Conservation (phyloP, 495 filamentous ascomycete species). For the Xylaria longipes region DNA sequence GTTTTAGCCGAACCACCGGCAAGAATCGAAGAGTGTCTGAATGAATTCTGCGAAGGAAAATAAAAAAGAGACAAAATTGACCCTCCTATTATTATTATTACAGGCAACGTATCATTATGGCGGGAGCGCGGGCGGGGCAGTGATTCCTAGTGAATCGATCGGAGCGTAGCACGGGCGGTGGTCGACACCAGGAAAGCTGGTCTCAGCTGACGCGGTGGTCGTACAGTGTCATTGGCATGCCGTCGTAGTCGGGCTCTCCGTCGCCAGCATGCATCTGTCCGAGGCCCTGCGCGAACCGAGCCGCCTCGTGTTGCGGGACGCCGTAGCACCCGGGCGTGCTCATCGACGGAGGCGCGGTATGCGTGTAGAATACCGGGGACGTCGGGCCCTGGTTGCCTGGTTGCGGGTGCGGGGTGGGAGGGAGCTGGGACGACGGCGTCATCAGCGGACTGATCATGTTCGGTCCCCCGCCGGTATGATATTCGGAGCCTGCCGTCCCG, state of each 20-base stretch:
- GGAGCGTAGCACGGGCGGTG: too few relatives aligned
- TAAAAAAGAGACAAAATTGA: background rate
- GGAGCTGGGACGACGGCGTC: conserved; percentile 17
- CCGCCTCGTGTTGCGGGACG: conserved; percentile 16
- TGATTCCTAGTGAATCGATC: background rate
- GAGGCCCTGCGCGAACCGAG: conserved; percentile 8
- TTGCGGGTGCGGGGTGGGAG: conserved; percentile 5
- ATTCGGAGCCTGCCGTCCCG: conserved; percentile 18
- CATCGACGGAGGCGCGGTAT: background rate
- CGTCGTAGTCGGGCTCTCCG: conserved; percentile 26
- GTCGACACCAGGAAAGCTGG: background rate
- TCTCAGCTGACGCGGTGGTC: conserved; percentile 12
- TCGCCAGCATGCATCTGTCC: background rate
- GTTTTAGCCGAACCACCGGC: background rate
- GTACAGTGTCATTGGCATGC: conserved; percentile 23
- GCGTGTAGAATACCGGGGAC: conserved; percentile 25
- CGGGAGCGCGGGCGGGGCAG: background rate
- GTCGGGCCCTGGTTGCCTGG: background rate
- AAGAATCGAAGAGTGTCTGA: conserved; percentile 16
- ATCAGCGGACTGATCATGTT: conserved; percentile 23
- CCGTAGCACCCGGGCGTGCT: conserved; percentile 21
- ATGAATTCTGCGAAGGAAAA: conserved; percentile 3
- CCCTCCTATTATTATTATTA: conserved; percentile 12
- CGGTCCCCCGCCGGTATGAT: background rate
- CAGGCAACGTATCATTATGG: background rate